These are phyloP conservation scores for Ophiocordyceps polyrhachis-furcata DNA, from an alignment of 2,329 filamentous ascomycete genomes.

Conservation along the genomic window DNA sequence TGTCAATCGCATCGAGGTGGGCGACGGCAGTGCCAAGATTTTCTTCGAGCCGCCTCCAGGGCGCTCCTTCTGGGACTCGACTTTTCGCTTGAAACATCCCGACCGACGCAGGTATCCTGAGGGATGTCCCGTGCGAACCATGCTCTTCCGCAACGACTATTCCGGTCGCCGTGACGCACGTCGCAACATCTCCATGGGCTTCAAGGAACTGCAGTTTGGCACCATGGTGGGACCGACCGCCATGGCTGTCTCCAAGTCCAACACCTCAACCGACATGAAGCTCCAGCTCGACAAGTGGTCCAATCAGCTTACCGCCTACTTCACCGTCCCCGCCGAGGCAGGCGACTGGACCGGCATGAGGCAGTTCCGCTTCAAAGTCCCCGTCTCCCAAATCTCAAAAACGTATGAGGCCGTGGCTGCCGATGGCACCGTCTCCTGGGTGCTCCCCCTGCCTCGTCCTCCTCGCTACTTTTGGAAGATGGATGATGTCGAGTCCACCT, in stretches of 20 bases:
- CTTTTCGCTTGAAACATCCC: conserved; percentile 10
- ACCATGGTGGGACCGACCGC: conserved; percentile 30
- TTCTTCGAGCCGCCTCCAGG: conserved; percentile 39
- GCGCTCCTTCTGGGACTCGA: conserved; percentile 29
- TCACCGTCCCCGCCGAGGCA: conserved; percentile 8
- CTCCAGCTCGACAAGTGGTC: conserved; percentile 13
- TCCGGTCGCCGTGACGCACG: too few species aligned
- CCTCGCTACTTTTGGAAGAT: conserved; percentile 26
- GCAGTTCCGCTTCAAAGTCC: conserved; percentile 23
- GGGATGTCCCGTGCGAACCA: conserved; percentile 5
- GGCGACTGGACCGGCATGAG: conserved; percentile 3
- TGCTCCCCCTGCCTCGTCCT: conserved; percentile 29
- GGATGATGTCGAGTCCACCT: conserved; percentile 13
- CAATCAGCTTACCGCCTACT: conserved; percentile 13
- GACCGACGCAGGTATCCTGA: conserved; percentile 5
- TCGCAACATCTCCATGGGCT: not conserved
- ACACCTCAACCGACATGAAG: conserved; percentile 3
- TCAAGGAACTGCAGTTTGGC: conserved; percentile 40
- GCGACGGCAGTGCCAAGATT: conserved; percentile 23
- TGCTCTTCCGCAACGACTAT: not conserved
- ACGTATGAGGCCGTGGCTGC: conserved; percentile 15
- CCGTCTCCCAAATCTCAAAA: conserved; percentile 25
- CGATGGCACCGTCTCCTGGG: conserved; percentile 17
- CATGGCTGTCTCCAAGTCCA: conserved; percentile 38
- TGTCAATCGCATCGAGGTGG: conserved; percentile 38